A percentile compares a stretch with the other conserved stretches of the same genome.
These are phyloP conservation scores for Epithemia pelagica DNA, from an alignment of 108 stramenopile genomes.

Conservation along the genomic window DNA sequence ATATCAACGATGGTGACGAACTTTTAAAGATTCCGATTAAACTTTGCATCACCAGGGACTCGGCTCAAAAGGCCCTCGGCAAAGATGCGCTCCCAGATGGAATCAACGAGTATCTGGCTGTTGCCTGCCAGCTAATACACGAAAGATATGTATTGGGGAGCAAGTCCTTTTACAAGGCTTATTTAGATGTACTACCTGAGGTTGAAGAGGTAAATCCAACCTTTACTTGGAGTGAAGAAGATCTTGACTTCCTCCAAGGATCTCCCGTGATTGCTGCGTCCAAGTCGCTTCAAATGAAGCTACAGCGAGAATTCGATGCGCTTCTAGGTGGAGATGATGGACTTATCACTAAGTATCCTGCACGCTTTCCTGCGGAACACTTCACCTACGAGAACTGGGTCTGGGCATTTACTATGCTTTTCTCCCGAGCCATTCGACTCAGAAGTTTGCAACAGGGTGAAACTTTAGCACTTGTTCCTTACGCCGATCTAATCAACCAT, in stretches of 20 bases:
- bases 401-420: slow-evolving; percentile 96
- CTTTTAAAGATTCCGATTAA: slow-evolving; percentile 78
- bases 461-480: slow-evolving; percentile 87
- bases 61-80: slow-evolving; percentile 69
- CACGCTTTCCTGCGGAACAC: slow-evolving; percentile 72
- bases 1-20: slow-evolving; percentile 88
- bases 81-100: slow-evolving; percentile 64
- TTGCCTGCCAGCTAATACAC: slow-evolving; percentile 90
- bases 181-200: slow-evolving; percentile 88
- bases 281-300: slow-evolving; percentile 75
- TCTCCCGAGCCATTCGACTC: slow-evolving; percentile 82
- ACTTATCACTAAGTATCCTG: slow-evolving; percentile 52
- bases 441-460: slow-evolving; percentile 73
- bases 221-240: slow-evolving; percentile 91
- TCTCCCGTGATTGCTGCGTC: slow-evolving; percentile 89
- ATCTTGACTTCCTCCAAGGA: slow-evolving; percentile 79
- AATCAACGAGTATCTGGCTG: slow-evolving; percentile 91
- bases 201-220: slow-evolving; percentile 88
- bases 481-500: slow-evolving; percentile 96
- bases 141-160: slow-evolving; percentile 74
- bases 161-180: slow-evolving; percentile 66
- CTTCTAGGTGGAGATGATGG: slow-evolving; percentile 65
- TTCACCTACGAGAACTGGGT: slow-evolving; percentile 85
- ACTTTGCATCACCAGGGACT: slow-evolving; percentile 80
- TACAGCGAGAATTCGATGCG: slow-evolving; percentile 77